These are phyloP conservation scores for Aphanocladium album DNA, from an alignment of 2,329 filamentous ascomycete genomes.

Conservation along the genomic window DNA sequence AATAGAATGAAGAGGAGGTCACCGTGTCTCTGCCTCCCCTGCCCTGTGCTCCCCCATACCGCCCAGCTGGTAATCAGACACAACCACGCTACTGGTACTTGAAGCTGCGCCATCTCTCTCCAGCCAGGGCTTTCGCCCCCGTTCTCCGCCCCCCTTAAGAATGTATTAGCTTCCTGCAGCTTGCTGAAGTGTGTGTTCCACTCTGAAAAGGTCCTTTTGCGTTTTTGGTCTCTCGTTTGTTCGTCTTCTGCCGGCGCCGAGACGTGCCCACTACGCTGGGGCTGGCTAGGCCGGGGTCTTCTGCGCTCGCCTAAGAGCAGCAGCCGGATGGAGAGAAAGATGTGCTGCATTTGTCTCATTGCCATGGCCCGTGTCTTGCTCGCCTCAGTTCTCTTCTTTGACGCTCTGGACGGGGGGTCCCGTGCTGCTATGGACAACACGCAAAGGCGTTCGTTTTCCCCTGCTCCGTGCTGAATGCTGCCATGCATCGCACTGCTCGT, in stretches of 20 bases:
- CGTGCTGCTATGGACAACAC: too few relatives aligned
- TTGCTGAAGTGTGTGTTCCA: background rate
- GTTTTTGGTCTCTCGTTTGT: background rate
- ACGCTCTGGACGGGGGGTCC: background rate
- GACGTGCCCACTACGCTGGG: background rate
- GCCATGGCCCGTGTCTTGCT: conserved; percentile 1
- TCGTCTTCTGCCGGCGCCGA: background rate
- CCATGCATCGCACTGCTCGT: too few relatives aligned
- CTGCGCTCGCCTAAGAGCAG: background rate
- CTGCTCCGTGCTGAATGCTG: background rate
- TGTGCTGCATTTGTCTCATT: background rate
- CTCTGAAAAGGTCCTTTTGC: background rate
- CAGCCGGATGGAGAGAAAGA: background rate
- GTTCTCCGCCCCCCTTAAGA: background rate
- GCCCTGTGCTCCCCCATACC: background rate
- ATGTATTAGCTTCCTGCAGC: background rate
- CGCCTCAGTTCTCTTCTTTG: background rate
- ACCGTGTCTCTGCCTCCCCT: background rate
- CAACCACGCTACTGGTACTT: background rate
- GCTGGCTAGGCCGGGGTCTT: background rate
- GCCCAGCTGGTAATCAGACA: background rate
- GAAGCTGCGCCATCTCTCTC: background rate
- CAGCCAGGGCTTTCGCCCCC: background rate
- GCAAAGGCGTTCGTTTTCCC: background rate
- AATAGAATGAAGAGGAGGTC: background rate